Percentiles rank a stretch among this genome's conserved stretches.
Evolutionary conservation across 2,329 filamentous ascomycete genomes (phyloP).

Genomic region (Malbranchea zuffiana): DNA sequence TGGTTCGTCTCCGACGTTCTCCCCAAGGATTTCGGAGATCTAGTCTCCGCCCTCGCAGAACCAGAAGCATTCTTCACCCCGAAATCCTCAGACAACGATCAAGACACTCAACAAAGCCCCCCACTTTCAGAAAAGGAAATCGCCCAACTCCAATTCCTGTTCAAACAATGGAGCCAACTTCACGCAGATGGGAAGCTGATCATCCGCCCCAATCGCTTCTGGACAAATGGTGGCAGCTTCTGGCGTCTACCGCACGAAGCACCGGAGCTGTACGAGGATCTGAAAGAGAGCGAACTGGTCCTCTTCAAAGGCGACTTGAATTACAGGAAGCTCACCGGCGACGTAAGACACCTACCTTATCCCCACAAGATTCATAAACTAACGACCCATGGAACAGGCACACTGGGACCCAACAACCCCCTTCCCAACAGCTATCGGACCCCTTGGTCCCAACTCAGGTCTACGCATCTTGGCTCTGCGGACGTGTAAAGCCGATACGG

Average conservation of each 20-base stretch:
- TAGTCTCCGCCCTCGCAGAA: constrained; percentile 67
- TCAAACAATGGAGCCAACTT: constrained; percentile 66
- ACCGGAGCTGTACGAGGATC: constrained; percentile 58
- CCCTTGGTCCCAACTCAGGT: constrained; percentile 68
- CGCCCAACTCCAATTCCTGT: constrained; percentile 61
- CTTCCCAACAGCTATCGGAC: constrained; percentile 74
- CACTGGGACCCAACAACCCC: constrained; percentile 80
- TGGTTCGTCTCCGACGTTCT: constrained; percentile 98
- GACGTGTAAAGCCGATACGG: constrained; percentile 93
- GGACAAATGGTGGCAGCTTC: constrained; percentile 78
- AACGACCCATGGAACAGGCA: constrained; percentile 42
- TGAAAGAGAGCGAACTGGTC: constrained; percentile 74
- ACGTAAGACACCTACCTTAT: constrained; percentile 47
- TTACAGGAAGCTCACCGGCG: constrained; percentile 82
- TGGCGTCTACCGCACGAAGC: constrained; percentile 70
- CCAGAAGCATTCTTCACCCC: constrained; percentile 70
- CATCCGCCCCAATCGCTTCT: constrained; percentile 77
- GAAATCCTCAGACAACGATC: constrained; percentile 49
- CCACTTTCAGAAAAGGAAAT: constrained; percentile 58
- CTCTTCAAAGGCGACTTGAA: constrained; percentile 98
- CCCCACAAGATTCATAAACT: constrained; percentile 3
- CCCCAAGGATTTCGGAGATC: constrained; percentile 70
- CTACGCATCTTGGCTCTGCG: constrained; percentile 76
- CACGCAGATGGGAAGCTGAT: constrained; percentile 76
- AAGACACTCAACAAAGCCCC: constrained; percentile 45